Evolutionary conservation across 345 rosid species (phyloP).

Genomic region (Populus deltoides): DNA sequence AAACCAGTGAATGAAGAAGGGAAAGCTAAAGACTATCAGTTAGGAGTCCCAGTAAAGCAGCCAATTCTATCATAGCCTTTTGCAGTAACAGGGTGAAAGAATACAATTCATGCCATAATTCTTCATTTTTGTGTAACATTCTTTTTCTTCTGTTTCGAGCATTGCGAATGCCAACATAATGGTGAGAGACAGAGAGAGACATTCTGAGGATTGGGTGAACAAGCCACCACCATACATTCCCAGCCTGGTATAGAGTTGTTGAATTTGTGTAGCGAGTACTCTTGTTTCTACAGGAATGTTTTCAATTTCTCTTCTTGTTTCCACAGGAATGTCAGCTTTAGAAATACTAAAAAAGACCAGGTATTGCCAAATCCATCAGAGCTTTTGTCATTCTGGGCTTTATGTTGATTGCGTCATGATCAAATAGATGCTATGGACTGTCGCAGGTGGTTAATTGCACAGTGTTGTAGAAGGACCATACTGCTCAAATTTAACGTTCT

Average conservation of each 20-base stretch:
- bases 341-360: not conserved
- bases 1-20: not conserved
- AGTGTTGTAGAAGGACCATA: not conserved
- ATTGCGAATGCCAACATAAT: not conserved
- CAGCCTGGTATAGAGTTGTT: not conserved
- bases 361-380: not conserved
- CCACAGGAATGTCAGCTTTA: not conserved
- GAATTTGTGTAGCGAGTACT: slow-evolving; percentile 4
- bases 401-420: not conserved
- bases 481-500: not conserved
- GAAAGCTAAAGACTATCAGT: not conserved
- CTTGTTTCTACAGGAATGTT: not conserved
- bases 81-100: not conserved
- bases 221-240: not conserved
- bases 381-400: not conserved
- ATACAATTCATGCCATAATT: not conserved
- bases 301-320: not conserved
- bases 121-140: not conserved
- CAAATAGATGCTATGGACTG: not conserved
- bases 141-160: not conserved
- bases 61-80: not conserved
- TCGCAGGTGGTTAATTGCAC: not conserved
- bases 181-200: not conserved
- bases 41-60: not conserved
- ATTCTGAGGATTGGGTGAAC: not conserved